Evolutionary conservation across 1,284 basidiomycete species (phyloP), one percentile per base, ranked within the genome.

Genomic region (Irpex lacteus): DNA sequence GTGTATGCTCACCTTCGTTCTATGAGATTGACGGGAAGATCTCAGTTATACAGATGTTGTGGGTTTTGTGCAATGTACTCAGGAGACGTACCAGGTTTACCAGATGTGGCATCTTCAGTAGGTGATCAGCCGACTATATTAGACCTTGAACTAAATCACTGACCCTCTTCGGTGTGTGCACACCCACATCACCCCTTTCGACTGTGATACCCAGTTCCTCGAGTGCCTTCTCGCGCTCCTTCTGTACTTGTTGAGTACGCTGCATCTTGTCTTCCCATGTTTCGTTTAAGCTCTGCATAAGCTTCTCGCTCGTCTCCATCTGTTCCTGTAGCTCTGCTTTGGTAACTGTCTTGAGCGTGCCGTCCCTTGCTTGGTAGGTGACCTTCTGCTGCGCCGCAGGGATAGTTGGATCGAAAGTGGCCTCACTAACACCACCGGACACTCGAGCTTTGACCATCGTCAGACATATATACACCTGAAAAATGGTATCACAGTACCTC

Each of bases 81-180:
- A 55, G 4, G 40, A 47, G 15, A 82, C 89, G 74, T 75, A 94
- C 91, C 82, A 98, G 79, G 77, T 98, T 98, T 72, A 98, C 96
- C 67, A 98, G 80, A 79, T 97, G 95, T 3, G 96, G 96, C 87
- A 95, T 95, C 87, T 93, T 71, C 62, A 67, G 61, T 65, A 13
- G 37, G 57, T 9, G 47, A 7, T 58, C n/a, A 64, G 56, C 61
- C 47, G 52, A 36, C 38, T 26, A 11, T 50, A 44, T 38, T 26
- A n/a, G 8, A 50, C 18, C 21, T 26, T 44, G 19, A 60, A 60
- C 60, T 47, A 34, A 63, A 36, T 57, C 34, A 65, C 72, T 38
- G 69, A 85, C 91, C 85, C 90, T 95, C 83, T 98, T 98, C n/a
- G 97, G 97, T n/a, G 97, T 96, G 80, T 98, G 95, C 59, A 99